Evolutionary conservation across 2,329 filamentous ascomycete genomes (phyloP).

Genomic region (Calonectria hongkongensis): DNA sequence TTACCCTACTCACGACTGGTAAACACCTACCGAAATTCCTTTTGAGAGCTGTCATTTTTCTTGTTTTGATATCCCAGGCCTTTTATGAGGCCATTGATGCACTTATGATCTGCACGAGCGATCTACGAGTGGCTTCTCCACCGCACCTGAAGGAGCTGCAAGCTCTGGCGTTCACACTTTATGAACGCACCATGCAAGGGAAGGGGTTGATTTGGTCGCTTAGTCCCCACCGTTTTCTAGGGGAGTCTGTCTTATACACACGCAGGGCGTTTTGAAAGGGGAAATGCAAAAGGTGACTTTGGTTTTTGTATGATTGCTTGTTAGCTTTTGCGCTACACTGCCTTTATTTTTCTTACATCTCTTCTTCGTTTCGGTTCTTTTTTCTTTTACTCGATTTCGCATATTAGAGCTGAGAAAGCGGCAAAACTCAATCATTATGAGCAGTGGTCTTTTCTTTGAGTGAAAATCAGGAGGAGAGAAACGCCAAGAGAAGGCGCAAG

Average conservation of each 20-base stretch:
- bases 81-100: constrained; percentile 56
- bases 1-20: constrained; percentile 51
- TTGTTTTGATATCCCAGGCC: constrained; percentile 62
- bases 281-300: constrained; percentile 53
- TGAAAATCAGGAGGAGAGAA: constrained; percentile 32
- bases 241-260: constrained; percentile 56
- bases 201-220: constrained; percentile 49
- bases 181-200: constrained; percentile 46
- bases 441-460: constrained; percentile 49
- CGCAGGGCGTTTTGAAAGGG: constrained; percentile 59
- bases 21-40: constrained; percentile 38
- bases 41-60: constrained; percentile 39
- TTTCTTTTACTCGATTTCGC: constrained; percentile 48
- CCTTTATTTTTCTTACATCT: constrained; percentile 48
- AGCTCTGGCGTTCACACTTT: constrained; percentile 35
- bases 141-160: constrained; percentile 46
- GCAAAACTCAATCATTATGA: constrained; percentile 55
- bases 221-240: constrained; percentile 43
- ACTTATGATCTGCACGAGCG: constrained; percentile 71
- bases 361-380: constrained; percentile 50
- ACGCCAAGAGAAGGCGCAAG: constrained; percentile 22
- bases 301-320: constrained; percentile 52
- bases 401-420: constrained; percentile 57
- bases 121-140: constrained; percentile 64
- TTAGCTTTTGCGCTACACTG: constrained; percentile 49